A percentile compares a stretch with the other conserved stretches of the same genome.
phyloP scores from a whole-genome alignment of 164 flowering plant species.

The Umbilicus rupestris region DNA sequence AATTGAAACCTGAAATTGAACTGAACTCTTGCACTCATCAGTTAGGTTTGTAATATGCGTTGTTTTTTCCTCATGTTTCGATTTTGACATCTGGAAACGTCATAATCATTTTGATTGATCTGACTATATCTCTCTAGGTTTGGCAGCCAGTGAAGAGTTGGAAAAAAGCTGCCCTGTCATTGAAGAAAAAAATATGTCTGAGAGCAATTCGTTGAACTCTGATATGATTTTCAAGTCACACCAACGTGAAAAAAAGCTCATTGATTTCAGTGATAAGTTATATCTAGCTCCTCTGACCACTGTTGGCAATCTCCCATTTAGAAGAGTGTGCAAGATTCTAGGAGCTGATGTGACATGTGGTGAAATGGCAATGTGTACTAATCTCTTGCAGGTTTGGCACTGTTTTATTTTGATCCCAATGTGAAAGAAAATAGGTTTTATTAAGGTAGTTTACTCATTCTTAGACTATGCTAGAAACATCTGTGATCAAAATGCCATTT shows the following conservation, averaged over 20 bases:
- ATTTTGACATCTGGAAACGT: not conserved
- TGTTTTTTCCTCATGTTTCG: not conserved
- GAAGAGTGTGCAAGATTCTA: constrained; percentile 78
- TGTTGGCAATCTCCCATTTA: constrained; percentile 91
- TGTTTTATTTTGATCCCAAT: too few species aligned
- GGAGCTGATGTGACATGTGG: constrained; percentile 99
- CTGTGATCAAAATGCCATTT: too few species aligned
- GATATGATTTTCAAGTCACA: constrained; percentile 56
- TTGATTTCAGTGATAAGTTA: constrained; percentile 79
- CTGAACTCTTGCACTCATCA: constrained; percentile 21
- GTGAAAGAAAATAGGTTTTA: too few species aligned
- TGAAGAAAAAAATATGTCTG: constrained; percentile 20
- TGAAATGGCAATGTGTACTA: constrained; percentile 98
- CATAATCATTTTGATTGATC: constrained; percentile 1
- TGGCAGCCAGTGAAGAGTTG: constrained; percentile 13
- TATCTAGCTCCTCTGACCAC: constrained; percentile 97
- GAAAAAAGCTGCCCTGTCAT: constrained; percentile 14
- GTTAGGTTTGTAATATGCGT: constrained; percentile 10
- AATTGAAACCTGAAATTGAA: constrained; percentile 36
- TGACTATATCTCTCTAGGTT: constrained; percentile 19
- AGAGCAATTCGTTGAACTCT: constrained; percentile 25
- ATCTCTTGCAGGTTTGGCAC: constrained; percentile 82
- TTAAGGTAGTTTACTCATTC: too few species aligned
- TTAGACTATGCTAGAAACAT: too few species aligned
- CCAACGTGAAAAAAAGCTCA: constrained; percentile 79